Percentiles rank a stretch among this genome's conserved stretches.
Conservation (phyloP, 2,329 filamentous ascomycete genomes). For the Magnaporthiopsis poae region DNA sequence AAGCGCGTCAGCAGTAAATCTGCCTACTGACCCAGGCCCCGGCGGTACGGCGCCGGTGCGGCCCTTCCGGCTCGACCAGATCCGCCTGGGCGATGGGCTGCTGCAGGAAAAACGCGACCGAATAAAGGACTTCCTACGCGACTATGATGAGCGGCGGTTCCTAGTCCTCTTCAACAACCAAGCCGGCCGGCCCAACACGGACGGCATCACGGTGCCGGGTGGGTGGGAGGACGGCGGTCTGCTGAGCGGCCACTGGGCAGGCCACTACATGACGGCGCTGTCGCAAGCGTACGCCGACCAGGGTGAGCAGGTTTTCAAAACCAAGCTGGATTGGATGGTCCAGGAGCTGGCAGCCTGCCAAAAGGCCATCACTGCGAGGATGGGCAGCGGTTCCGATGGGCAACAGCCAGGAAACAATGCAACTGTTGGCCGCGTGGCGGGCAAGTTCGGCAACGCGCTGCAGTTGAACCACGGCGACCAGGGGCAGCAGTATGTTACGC, state of each 20-base stretch:
- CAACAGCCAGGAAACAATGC: neutral
- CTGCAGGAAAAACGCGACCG: conserved; percentile 24
- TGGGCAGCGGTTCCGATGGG: conserved; percentile 10
- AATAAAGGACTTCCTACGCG: conserved; percentile 20
- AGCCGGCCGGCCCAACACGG: conserved; percentile 21
- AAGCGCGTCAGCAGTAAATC: neutral
- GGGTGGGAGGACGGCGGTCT: conserved; percentile 26
- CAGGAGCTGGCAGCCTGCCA: conserved; percentile 21
- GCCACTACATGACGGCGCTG: conserved; percentile 23
- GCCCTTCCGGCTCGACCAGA: conserved; percentile 24
- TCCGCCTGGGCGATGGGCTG: conserved; percentile 20
- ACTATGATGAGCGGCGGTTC: conserved; percentile 22
- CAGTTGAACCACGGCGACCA: conserved; percentile 7
- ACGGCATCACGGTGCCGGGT: conserved; percentile 18
- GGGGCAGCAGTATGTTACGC: conserved; percentile 13
- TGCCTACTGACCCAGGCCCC: conserved; percentile 18
- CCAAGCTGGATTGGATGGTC: conserved; percentile 26
- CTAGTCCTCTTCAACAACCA: conserved; percentile 24
- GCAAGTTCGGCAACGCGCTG: conserved; percentile 15
- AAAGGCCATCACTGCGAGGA: conserved; percentile 21
- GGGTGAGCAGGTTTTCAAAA: conserved; percentile 21
- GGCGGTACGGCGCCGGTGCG: conserved; percentile 22
- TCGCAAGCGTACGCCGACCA: conserved; percentile 24
- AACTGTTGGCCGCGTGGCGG: conserved; percentile 12
- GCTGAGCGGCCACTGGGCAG: conserved; percentile 25